Base-by-base conservation (phyloP, 2,329 filamentous ascomycete genomes). In the Nectriaceae sp. region DNA sequence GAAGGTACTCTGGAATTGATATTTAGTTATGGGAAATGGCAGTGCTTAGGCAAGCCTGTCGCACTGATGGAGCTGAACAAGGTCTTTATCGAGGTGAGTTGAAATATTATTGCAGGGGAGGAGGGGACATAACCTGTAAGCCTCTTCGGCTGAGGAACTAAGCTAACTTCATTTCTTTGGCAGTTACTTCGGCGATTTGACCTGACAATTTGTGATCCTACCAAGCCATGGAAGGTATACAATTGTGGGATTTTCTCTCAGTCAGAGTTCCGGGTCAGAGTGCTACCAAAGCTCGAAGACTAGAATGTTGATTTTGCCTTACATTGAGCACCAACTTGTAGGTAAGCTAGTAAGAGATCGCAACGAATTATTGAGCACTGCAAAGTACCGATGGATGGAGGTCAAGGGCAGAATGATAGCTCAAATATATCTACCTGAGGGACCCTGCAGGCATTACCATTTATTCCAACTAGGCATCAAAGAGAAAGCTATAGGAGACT, bases 41-140 rank as follows among this genome's bases (percentile, higher is more conserved):
- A 64, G 31, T 79, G 77, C 44, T 53, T 79, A 1, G 77, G 77
- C 0, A 75, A 71, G 56, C 62, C 69, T 1, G 73, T 79, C 45
- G 75, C 75, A 1, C 56, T 73, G 44, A 74, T 78, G 66, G 75
- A 78, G 58, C 54, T 79, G 39, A 69, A 75, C 52, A 80, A 80
- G 52, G 64, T 70, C 4, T 58, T 77, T 40, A 70, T 75, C 13
- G 73, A 77, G 71, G 75, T 78, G 62, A 45, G 66, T 37, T 37
- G 67, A n/a, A n/a, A n/a, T n/a, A n/a, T n/a, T n/a, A n/a, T n/a
- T n/a, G n/a, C 1, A 40, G 61, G 1, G 24, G 72, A 71, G 68
- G 69, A 74, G 49, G 59, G 56, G 31, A 64, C 65, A 1, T 36
- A 69, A 70, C 59, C 42, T 68, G n/a, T n/a, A 3, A 63, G 72